phyloP scores from a whole-genome alignment of 257 asterid genomes.

The Solanum tarijense region DNA sequence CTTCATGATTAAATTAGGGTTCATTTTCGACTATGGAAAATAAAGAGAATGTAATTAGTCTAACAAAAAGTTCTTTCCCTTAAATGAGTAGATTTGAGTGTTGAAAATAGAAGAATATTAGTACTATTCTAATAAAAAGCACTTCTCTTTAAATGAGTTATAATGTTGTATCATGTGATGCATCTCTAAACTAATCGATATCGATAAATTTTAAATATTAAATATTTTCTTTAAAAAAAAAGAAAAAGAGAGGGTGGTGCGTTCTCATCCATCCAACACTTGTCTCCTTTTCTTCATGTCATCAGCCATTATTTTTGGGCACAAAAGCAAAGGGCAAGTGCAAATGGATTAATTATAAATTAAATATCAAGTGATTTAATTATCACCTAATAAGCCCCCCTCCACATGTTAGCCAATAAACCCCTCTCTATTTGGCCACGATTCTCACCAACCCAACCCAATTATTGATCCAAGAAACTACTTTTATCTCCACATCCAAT shows the following conservation, averaged over 20 bases:
- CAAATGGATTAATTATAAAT: slow-evolving; percentile 11
- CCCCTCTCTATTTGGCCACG: slow-evolving; percentile 24
- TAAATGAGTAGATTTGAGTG: neutral
- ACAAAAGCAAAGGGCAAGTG: slow-evolving; percentile 5
- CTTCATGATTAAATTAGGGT: neutral
- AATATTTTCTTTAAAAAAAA: neutral
- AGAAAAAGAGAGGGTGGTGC: neutral
- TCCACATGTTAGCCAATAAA: slow-evolving; percentile 58
- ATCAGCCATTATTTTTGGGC: slow-evolving; percentile 14
- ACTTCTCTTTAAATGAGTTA: neutral
- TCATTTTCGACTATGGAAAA: neutral
- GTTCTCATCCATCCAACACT: slow-evolving; percentile 29
- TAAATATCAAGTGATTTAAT: slow-evolving; percentile 13
- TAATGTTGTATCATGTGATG: neutral
- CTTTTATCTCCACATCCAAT: slow-evolving; percentile 8
- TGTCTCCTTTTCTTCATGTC: slow-evolving; percentile 18
- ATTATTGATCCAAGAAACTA: slow-evolving; percentile 21
- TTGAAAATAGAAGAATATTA: neutral
- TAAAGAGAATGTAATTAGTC: neutral
- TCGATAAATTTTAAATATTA: neutral
- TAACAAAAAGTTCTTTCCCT: neutral
- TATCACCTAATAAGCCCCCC: slow-evolving; percentile 11
- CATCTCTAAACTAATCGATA: neutral
- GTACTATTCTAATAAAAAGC: neutral
- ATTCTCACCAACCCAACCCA: slow-evolving; percentile 31